Conservation (phyloP, 306 rosid genomes). For the Dryas alaskensis region DNA sequence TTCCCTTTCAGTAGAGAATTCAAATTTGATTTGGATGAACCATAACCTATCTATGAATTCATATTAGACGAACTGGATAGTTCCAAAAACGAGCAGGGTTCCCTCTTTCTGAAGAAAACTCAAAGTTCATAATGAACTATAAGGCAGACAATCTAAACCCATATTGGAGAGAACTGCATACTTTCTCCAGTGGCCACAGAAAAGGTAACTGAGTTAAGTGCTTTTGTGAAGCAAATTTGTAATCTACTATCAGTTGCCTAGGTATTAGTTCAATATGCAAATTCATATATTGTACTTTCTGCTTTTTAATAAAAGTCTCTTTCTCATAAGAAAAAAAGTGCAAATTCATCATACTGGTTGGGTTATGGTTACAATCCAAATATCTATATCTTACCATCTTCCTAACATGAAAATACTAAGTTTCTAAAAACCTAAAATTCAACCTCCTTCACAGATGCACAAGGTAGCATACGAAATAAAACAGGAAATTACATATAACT, state of each 20-base stretch:
- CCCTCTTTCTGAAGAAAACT: background rate
- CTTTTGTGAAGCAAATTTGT: background rate
- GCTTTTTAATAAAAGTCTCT: no score
- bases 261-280: background rate
- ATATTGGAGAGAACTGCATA: background rate
- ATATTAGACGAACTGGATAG: background rate
- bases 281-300: no score
- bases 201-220: background rate
- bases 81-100: background rate
- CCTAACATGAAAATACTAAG: background rate
- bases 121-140: background rate
- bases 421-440: background rate
- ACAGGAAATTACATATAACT: background rate
- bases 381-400: background rate
- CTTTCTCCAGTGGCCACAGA: background rate
- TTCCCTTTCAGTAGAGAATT: background rate
- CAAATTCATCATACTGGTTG: background rate
- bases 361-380: background rate
- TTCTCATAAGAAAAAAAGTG: no score
- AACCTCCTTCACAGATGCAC: background rate
- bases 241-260: slow-evolving; percentile 2
- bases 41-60: background rate
- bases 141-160: background rate
- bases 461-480: background rate
- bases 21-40: background rate